Percentiles rank a stretch among this genome's conserved stretches.
phyloP scores from a whole-genome alignment of 768 basidiomycete genomes.

The Crucibulum laeve region DNA sequence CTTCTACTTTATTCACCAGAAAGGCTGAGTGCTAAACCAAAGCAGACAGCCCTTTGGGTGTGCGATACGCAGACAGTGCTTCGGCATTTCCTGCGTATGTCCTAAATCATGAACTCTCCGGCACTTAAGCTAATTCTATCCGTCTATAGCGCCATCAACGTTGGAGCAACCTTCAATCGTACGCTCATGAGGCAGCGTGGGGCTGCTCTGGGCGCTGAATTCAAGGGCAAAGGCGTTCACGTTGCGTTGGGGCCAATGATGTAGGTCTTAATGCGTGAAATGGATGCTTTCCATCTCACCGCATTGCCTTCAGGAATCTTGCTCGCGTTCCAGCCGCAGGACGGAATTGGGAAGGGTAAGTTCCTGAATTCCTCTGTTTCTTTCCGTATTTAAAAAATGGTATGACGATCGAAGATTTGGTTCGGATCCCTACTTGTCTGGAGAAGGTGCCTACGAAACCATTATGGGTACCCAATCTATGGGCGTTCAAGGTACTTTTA shows the following conservation, averaged over 20 bases:
- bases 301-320: constrained; percentile 29
- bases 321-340: constrained; percentile 42
- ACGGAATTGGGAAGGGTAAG: constrained; percentile 49
- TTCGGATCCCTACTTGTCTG: constrained; percentile 49
- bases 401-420: constrained; percentile 29
- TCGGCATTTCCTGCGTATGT: constrained; percentile 48
- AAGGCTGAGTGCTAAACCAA: background rate
- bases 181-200: constrained; percentile 54
- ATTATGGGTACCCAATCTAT: constrained; percentile 46
- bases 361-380: background rate
- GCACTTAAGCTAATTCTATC: background rate
- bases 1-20: background rate
- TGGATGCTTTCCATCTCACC: background rate
- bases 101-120: background rate
- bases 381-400: background rate
- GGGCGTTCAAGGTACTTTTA: constrained; percentile 40
- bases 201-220: constrained; percentile 54
- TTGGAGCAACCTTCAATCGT: constrained; percentile 50
- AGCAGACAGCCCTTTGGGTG: constrained; percentile 44
- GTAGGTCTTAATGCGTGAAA: constrained; percentile 17
- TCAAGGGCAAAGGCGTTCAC: constrained; percentile 56
- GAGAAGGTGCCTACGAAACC: constrained; percentile 51
- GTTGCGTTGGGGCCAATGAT: constrained; percentile 49
- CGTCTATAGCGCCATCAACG: constrained; percentile 39
- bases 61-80: constrained; percentile 39